Base-by-base conservation (phyloP, 495 filamentous ascomycete species). In the Xeromyces bisporus region DNA sequence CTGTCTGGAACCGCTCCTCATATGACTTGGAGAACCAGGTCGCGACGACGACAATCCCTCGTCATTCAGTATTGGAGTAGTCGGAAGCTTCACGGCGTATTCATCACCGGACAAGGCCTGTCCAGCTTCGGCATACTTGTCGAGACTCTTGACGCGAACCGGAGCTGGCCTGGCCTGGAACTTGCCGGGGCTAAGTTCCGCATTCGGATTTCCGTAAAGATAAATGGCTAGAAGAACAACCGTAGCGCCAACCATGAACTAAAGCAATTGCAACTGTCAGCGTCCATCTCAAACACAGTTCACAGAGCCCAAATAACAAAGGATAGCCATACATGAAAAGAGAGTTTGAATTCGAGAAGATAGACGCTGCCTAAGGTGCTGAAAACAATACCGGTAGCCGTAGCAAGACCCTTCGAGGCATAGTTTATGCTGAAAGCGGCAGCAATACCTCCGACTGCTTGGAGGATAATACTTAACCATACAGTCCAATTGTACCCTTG, bases 401-500 rank as follows among this genome's bases (percentile, higher is more conserved):
- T 87, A 2, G 87, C 85, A 53, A 91, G 80, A 51, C 82, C 92
- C 63, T 81, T 89, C 50, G 89, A 41, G 3, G 83, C 77, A 47
- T 85, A 81, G 29, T 80, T 81, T 49, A 92, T 76, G 51, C 77
- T 84, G 31, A 93, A 68, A 1, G 82, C 81, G 7, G 85, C 71
- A 3, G 87, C 44, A 8, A 96, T 66, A 6, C 89, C 89, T 24
- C 85, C 85, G 7, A 76, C 44, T 0, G 87, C 80, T 47, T 97
- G 89, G 29, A 86, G 65, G 2, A 68, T 37, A 34, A 97, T 77
- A 9, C 82, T 75, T 2, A 73, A 67, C 87, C 86, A 94, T 3
- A 96, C 89, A 16, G 86, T 64, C 58, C 66, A 69, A 51, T 87
- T 93, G 57, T 96, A 97, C 6, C 89, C 89, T 12, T 77, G 77